Evolutionary conservation across 139 green algal species (phyloP), one percentile per base, ranked within the genome.

Genomic region (Pedinophyceae sp.): DNA sequence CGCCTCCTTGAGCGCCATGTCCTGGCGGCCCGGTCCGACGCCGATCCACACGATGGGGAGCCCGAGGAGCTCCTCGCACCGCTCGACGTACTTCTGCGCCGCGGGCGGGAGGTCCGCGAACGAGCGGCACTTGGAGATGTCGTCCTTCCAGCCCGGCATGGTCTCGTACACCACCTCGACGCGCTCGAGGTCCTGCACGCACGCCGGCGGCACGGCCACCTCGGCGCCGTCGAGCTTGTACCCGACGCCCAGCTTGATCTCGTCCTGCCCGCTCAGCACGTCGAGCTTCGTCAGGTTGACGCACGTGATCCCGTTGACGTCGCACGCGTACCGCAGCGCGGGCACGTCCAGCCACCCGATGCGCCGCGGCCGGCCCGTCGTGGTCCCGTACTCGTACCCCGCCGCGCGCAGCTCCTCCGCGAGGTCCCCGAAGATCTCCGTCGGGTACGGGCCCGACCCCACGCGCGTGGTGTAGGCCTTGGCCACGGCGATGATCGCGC

Each of bases 281-380:
- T 99, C 92, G 48, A 99, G 80, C 81, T 99, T 99, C 48, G 92
- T 99, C 4, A 99, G 70, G 83, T 98, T 98, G 23, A 99, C 63
- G 63, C 91, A 77, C 1, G 83, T 96, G 53, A 98, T 71, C 24
- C 91, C 92, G 64, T 99, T 99, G 68, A 98, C 89, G 43, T 68
- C 79, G 76, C 59, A 71, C 3, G 60, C 81, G 61, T 93, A 99
- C 43, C 71, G 73, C 47, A 99, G 74, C 0, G 87, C 87, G 5
- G 93, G 78, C 16, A 98, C 83, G 71, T 99, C 92, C 55, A 99
- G 80, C 92, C 92, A 99, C 27, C 92, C 92, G 30, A 94, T 86
- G 24, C 92, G 73, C 18, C 92, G 67, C 15, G 92, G 91, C 15
- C 92, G 71, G 10, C 92, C 92, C 0, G 92, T 99, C 55, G 92